Conservation (phyloP, 2,329 filamentous ascomycete genomes). For the Talaromyces pinophilus region DNA sequence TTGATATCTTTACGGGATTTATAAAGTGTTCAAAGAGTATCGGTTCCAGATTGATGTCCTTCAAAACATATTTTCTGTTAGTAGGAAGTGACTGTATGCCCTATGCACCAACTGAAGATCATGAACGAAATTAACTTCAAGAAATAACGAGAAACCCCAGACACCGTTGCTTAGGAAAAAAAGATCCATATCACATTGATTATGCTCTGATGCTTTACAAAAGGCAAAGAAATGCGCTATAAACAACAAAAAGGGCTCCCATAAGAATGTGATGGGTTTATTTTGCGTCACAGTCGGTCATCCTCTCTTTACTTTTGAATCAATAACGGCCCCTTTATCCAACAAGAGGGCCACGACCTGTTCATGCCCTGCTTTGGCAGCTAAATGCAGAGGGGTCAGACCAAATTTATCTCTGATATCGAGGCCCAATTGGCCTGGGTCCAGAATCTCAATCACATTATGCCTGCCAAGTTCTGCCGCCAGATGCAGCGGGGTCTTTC, state of each 20-base stretch:
- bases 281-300: neutral
- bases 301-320: neutral
- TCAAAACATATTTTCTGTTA: no score
- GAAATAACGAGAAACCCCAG: neutral
- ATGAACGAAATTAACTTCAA: neutral
- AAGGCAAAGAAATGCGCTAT: neutral
- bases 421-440: neutral
- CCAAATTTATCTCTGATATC: neutral
- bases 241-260: neutral
- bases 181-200: neutral
- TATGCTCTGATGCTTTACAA: neutral
- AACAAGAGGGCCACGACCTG: neutral
- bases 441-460: neutral
- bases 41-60: neutral
- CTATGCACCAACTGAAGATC: neutral
- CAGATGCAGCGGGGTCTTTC: neutral
- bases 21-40: neutral
- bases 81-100: no score
- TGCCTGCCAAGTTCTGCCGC: neutral
- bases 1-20: neutral
- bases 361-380: neutral
- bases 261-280: neutral
- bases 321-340: neutral
- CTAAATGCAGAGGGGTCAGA: neutral
- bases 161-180: no score